Base-by-base conservation (phyloP, 2,329 filamentous ascomycete species). In the Botrytis tulipae region DNA sequence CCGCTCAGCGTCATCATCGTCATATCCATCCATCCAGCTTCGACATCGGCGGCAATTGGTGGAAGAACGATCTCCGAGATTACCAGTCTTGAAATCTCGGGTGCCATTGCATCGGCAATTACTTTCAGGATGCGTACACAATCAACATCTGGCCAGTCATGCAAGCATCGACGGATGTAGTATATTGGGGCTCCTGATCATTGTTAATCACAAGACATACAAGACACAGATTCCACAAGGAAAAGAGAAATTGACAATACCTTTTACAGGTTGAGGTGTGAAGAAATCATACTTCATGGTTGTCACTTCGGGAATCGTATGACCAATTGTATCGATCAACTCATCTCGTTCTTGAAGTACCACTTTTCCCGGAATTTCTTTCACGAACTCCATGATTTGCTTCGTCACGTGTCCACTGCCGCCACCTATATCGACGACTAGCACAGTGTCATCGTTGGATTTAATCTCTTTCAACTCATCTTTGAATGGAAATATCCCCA, bases 51-150 rank as follows among this genome's bases (percentile, higher is more conserved):
- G 5, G 80, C 79, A 5, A 63, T 76, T 42, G 84, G 77, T 1
- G 83, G 82, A 14, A 86, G 62, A 5, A 85, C 82, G 35, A 83
- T 79, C n/a, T 86, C 85, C 71, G 84, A 82, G 67, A 86, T 82
- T 35, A 86, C 74, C 35, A 86, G 79, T 42, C 22, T 59, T 20
- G 72, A 73, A 22, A 35, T 25, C 1, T 29, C 59, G 1, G 60
- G 32, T 18, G 40, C 32, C 60, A 73, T 71, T 40, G 72, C 72
- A 37, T 32, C 68, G 48, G 68, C 68, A 44, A 73, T 70, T 14
- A 71, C 42, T 29, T 42, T 63, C 25, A 76, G 37, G 40, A 76
- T 76, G 25, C 57, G 10, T 9, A 74, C 59, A n/a, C 46, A 57
- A 42, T 81, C 76, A 12, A 80, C 76, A 62, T 84, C 82, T 2